These are phyloP conservation scores for Pichia kudriavzevii DNA, from an alignment of 1,139 yeast genomes.

Conservation along the genomic window DNA sequence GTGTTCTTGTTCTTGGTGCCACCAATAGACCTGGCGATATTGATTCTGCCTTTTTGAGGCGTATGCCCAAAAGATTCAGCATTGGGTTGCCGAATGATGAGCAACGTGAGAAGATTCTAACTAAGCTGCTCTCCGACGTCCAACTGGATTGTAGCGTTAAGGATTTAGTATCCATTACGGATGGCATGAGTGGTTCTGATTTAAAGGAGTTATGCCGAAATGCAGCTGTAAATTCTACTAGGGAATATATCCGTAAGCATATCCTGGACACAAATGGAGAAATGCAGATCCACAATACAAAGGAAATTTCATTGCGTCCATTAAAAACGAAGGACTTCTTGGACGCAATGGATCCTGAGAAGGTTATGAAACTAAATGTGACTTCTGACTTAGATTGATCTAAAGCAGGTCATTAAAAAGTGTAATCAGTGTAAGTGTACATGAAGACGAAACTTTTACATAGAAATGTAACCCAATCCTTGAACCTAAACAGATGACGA, in stretches of 20 bases:
- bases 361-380: constrained; percentile 26
- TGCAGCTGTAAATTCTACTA: constrained; percentile 84
- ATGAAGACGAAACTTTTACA: background rate
- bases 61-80: constrained; percentile 88
- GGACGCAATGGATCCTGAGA: constrained; percentile 30
- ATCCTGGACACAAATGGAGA: constrained; percentile 36
- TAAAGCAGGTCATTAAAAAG: background rate
- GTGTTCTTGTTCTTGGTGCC: constrained; percentile 87
- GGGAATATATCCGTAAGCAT: constrained; percentile 63
- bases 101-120: constrained; percentile 66
- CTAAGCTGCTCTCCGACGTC: constrained; percentile 59
- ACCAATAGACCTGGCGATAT: constrained; percentile 90
- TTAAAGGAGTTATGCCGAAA: constrained; percentile 85
- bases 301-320: constrained; percentile 36
- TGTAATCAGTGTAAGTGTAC: background rate
- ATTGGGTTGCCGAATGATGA: constrained; percentile 62
- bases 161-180: constrained; percentile 53
- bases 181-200: constrained; percentile 86
- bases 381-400: constrained; percentile 19
- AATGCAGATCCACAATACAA: constrained; percentile 26
- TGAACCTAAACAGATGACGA: constrained; percentile 6
- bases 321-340: constrained; percentile 41
- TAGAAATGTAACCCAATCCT: constrained; percentile 8
- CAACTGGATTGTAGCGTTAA: constrained; percentile 58
- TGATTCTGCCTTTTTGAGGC: constrained; percentile 83